phyloP scores from a whole-genome alignment of 2,329 filamentous ascomycete genomes.

The Fusarium ambrosium region DNA sequence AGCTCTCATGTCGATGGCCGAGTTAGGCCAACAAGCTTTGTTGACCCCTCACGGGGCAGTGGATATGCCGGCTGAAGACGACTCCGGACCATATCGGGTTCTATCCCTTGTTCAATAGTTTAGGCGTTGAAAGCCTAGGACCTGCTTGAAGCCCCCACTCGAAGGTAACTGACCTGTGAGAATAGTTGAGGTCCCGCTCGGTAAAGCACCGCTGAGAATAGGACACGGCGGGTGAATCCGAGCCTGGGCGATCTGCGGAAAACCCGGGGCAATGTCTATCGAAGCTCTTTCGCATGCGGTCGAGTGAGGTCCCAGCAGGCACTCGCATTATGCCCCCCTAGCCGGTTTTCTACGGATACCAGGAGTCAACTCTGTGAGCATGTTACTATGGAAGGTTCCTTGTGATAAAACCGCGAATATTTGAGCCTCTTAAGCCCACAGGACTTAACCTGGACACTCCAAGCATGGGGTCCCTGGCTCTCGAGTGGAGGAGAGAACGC shows the following conservation, averaged over 20 bases:
- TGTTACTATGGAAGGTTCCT: not conserved
- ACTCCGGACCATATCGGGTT: not conserved
- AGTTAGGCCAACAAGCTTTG: not conserved
- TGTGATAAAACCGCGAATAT: too few relatives aligned
- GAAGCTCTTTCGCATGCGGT: not conserved
- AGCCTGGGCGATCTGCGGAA: not conserved
- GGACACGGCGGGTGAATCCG: not conserved
- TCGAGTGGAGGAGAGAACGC: not conserved
- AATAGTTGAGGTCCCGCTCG: not conserved
- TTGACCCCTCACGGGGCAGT: constrained; percentile 9
- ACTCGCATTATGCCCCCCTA: not conserved
- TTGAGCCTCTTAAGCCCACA: not conserved
- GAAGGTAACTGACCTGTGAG: constrained; percentile 1
- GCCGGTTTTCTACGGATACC: not conserved
- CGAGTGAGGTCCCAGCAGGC: not conserved
- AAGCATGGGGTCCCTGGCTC: not conserved
- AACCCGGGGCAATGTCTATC: not conserved
- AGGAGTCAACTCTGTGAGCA: not conserved
- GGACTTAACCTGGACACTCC: not conserved
- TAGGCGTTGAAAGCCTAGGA: constrained; percentile 8
- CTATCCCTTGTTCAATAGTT: constrained; percentile 12
- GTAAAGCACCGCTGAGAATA: not conserved
- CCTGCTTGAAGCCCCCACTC: constrained; percentile 8
- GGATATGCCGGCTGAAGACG: not conserved
- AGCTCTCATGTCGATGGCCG: not conserved